phyloP scores from a whole-genome alignment of 1,139 yeast species.

The Scheffersomyces cryptocercus region DNA sequence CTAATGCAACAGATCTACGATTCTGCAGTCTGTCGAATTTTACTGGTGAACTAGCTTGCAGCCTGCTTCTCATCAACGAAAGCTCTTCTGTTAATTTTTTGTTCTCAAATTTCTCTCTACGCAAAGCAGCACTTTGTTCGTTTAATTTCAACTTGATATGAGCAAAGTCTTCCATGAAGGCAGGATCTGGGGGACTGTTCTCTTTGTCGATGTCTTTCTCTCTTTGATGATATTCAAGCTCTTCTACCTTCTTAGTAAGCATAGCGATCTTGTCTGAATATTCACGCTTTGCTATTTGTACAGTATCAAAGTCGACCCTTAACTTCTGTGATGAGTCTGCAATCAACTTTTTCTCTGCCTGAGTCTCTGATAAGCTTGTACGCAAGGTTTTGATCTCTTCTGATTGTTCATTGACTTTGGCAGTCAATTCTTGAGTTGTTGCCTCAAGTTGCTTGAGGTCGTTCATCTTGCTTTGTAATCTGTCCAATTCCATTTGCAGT shows the following conservation, averaged over 20 bases:
- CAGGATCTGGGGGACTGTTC: conserved; percentile 40
- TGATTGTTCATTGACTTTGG: neutral
- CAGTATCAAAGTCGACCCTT: conserved; percentile 39
- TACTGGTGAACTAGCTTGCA: conserved; percentile 24
- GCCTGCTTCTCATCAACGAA: conserved; percentile 50
- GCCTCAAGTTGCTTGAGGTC: neutral
- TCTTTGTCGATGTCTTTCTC: conserved; percentile 27
- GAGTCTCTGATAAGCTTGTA: conserved; percentile 7
- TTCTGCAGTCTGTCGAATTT: conserved; percentile 13
- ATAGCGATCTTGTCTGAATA: conserved; percentile 27
- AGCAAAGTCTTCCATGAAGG: conserved; percentile 47
- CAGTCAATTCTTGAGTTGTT: neutral
- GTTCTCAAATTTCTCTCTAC: conserved; percentile 57
- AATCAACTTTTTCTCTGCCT: conserved; percentile 16
- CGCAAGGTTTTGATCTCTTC: conserved; percentile 9
- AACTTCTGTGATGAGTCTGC: conserved; percentile 19
- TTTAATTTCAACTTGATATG: conserved; percentile 52
- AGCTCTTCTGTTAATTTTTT: conserved; percentile 58
- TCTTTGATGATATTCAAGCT: conserved; percentile 18
- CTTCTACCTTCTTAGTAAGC: conserved; percentile 24
- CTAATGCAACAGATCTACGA: conserved; percentile 36
- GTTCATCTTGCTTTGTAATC: conserved; percentile 1
- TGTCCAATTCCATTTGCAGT: conserved; percentile 9
- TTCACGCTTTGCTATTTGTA: conserved; percentile 24
- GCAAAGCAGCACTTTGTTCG: conserved; percentile 51